Percentiles rank a stretch among this genome's conserved stretches.
Evolutionary conservation across 805 yeast genomes (phyloP).

Genomic region (Cyberlindnera sargentensis): DNA sequence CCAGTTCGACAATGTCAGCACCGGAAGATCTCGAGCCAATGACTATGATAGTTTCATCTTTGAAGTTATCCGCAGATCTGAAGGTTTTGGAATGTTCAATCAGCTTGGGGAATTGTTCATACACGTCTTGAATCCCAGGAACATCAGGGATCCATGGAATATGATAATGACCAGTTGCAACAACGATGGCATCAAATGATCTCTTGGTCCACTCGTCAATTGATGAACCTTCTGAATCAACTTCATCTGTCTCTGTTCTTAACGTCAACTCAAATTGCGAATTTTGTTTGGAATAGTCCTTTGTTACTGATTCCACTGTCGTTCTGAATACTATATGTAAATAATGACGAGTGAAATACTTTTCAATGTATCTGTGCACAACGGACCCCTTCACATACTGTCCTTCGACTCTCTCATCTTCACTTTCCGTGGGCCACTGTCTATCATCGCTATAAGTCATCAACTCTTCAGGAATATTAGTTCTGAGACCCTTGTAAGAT

Average conservation of each 20-base stretch:
- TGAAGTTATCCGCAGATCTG: constrained; percentile 17
- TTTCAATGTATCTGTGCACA: constrained; percentile 47
- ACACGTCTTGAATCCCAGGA: constrained; percentile 35
- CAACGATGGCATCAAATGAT: constrained; percentile 34
- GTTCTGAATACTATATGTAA: constrained; percentile 26
- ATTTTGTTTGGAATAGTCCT: constrained; percentile 10
- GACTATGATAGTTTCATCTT: constrained; percentile 36
- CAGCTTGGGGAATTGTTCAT: constrained; percentile 9
- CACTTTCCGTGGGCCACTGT: constrained; percentile 25
- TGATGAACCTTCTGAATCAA: constrained; percentile 14
- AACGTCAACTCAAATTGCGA: constrained; percentile 27
- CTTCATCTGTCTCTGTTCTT: constrained; percentile 21
- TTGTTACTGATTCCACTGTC: constrained; percentile 33
- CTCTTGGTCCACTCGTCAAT: constrained; percentile 33
- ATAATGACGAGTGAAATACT: constrained; percentile 31
- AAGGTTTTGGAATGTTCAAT: constrained; percentile 27
- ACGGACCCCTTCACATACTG: constrained; percentile 44
- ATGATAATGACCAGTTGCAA: constrained; percentile 53
- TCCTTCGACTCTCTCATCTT: constrained; percentile 26
- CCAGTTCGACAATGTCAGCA: constrained; percentile 40
- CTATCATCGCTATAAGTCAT: constrained; percentile 40
- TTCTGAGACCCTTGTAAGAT: constrained; percentile 25
- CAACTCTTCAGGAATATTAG: constrained; percentile 37
- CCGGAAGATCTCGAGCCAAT: constrained; percentile 70
- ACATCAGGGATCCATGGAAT: constrained; percentile 46